Base-by-base conservation (phyloP, 257 asterid species). In the Penstemon barbatus region DNA sequence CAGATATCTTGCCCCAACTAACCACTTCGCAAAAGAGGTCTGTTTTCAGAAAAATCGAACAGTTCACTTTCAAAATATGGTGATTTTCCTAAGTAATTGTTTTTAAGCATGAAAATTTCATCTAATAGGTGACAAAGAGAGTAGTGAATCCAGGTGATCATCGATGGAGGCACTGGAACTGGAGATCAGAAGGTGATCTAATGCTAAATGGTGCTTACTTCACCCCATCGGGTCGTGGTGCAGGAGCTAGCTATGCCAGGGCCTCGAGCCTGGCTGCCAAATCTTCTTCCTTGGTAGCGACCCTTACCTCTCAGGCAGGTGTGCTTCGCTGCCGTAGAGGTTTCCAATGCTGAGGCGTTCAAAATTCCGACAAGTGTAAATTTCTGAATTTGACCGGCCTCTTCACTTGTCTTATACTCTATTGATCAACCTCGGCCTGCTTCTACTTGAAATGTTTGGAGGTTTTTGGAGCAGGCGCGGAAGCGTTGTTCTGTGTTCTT, bases 101-200 rank as follows among this genome's bases (percentile, higher is more conserved):
- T 5, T 3, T 37, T 5, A 9, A 5, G 49, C 12, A 37, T 49
- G 3, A 18, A 61, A 18, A 36, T 9, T 38, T 58, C 18, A 50
- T 13, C 8, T 65, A 12, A 49, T 66, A 81, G 86, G 74, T 82
- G 18, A 82, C 87, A 7, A 80, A 79, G 77, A 74, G 87, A 66
- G 65, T 80, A 44, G 71, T 33, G 8, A 61, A 44, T 57, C 19
- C 67, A 10, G 49, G 51, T 38, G 61, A 75, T 33, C 10, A 50
- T 7, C 2, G 52, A 36, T 80, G 88, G 86, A 76, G 70, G 74
- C 63, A 54, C 7, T 83, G 88, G 88, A 78, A 80, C 73, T 83
- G 88, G 88, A 83, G 85, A 78, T 83, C 88, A 51, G 86, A 83
- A 40, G 88, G 84, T 9, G 88, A 83, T 65, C 80, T 75, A 5